These are phyloP conservation scores for Torulaspora pretoriensis DNA, from an alignment of 1,139 yeast genomes.

Conservation along the genomic window DNA sequence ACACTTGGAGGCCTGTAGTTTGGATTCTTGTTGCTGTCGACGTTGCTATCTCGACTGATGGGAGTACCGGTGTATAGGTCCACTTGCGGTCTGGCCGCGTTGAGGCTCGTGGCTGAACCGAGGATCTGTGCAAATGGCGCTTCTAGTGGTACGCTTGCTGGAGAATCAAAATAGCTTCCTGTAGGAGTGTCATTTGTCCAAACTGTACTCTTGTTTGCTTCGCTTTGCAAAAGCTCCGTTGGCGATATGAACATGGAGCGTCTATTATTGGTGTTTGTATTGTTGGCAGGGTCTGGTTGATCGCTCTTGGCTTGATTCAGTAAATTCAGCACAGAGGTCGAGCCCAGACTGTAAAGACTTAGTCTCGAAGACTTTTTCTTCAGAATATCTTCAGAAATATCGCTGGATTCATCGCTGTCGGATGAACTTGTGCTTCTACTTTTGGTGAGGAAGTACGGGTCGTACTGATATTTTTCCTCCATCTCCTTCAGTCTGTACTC, in stretches of 20 bases:
- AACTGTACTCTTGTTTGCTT: slow-evolving; percentile 9
- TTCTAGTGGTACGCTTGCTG: slow-evolving; percentile 9
- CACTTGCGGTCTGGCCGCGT: neutral
- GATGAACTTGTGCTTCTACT: slow-evolving; percentile 11
- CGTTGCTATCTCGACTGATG: neutral
- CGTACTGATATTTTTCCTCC: slow-evolving; percentile 21
- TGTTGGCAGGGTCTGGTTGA: neutral
- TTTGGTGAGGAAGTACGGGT: slow-evolving; percentile 20
- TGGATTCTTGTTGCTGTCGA: slow-evolving; percentile 7
- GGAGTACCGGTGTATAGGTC: neutral
- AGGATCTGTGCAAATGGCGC: slow-evolving; percentile 11
- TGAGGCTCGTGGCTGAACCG: neutral
- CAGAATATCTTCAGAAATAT: slow-evolving; percentile 25
- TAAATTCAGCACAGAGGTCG: slow-evolving; percentile 25
- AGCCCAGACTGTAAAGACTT: slow-evolving; percentile 31
- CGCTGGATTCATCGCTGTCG: slow-evolving; percentile 17
- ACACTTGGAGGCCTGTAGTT: slow-evolving; percentile 33
- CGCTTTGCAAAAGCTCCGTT: slow-evolving; percentile 31
- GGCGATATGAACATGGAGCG: slow-evolving; percentile 39
- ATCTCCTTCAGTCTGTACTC: slow-evolving; percentile 21
- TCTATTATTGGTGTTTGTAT: slow-evolving; percentile 17
- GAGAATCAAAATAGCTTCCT: slow-evolving; percentile 9
- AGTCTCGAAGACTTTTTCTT: slow-evolving; percentile 19
- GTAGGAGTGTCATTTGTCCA: slow-evolving; percentile 7
- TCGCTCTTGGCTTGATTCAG: slow-evolving; percentile 13